Evolutionary conservation across 2,329 filamentous ascomycete genomes (phyloP).

Genomic region (Aspergillus amoenus): DNA sequence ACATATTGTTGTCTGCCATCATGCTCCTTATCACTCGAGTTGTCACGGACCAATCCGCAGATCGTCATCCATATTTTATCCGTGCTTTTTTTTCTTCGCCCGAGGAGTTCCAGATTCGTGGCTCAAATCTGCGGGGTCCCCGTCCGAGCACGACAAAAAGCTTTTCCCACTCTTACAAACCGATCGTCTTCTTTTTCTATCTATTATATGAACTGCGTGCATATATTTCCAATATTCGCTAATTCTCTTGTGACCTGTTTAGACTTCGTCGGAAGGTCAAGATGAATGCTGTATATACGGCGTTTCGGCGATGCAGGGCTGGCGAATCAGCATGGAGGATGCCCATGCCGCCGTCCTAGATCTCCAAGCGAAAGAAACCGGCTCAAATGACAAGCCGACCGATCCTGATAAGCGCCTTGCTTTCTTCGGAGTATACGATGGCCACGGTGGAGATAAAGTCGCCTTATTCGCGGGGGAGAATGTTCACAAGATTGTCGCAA

Average conservation of each 20-base stretch:
- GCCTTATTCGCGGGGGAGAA: conserved; percentile 89
- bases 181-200: conserved; percentile 5
- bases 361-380: conserved; percentile 62
- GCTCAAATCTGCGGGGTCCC: conserved; percentile 10
- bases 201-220: background rate
- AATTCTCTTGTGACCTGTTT: conserved; percentile 13
- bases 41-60: background rate
- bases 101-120: conserved; percentile 8
- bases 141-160: conserved; percentile 2
- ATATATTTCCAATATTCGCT: conserved; percentile 10
- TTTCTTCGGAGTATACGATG: conserved; percentile 98
- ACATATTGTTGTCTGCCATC: background rate
- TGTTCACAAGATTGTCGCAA: conserved; percentile 89
- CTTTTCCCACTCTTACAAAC: background rate
- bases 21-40: background rate
- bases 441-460: conserved; percentile 95
- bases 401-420: conserved; percentile 73
- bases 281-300: conserved; percentile 93
- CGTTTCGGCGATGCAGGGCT: conserved; percentile 98
- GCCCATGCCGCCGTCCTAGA: conserved; percentile 88
- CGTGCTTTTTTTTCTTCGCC: conserved; percentile 6
- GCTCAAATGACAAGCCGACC: conserved; percentile 57
- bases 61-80: conserved; percentile 10
- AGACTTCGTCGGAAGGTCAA: conserved; percentile 86
- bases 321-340: conserved; percentile 99